Base-by-base conservation (phyloP, 2,329 filamentous ascomycete species). In the Phaeosphaeriaceae sp. region DNA sequence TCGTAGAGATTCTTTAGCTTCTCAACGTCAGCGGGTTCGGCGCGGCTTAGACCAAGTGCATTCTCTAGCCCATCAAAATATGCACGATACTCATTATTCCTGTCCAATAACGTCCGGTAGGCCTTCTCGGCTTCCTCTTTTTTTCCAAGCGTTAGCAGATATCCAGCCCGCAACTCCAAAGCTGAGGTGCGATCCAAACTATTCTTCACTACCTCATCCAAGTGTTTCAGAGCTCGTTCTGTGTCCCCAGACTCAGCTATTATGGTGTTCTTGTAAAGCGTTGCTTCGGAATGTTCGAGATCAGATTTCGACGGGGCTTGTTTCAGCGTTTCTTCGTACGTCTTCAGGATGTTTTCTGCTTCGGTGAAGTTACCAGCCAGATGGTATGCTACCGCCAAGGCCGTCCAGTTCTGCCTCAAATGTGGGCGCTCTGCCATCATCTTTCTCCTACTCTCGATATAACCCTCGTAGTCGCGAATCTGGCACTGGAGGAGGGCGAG, bases 391-490 rank as follows among this genome's bases (percentile, higher is more conserved):
- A 97, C 89, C 33, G 94, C 94, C 52, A 99, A 79, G n/a, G 91
- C 94, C 4, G 94, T 97, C 95, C 95, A 99, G 76, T 93, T 97
- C 77, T 95, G 90, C 61, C 95, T 84, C 52, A 94, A 69, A 58
- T 87, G 85, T 1, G 94, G 89, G 50, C 89, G 86, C 36, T 89
- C 86, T 72, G 94, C 88, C 58, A 99, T 82, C 88, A 99, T 97
- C 47, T 87, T 82, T 55, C 84, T 87, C 62, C 94, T 85, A 76
- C 91, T 97, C 74, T 93, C 87, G 58, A 97, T 85, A 71, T 97
- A 97, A 44, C 94, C 94, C 59, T 88, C 83, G 75, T 92, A 97
- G 77, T 99, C 94, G 64, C 94, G 87, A 85, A 96, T 97, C 78
- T 99, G 94, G 61, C 96, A 84, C 78, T 99, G 94, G 52, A 99